Percentiles rank a stretch among this genome's conserved stretches.
phyloP scores from a whole-genome alignment of 2,329 filamentous ascomycete genomes.

The Pseudogymnoascus sp. region DNA sequence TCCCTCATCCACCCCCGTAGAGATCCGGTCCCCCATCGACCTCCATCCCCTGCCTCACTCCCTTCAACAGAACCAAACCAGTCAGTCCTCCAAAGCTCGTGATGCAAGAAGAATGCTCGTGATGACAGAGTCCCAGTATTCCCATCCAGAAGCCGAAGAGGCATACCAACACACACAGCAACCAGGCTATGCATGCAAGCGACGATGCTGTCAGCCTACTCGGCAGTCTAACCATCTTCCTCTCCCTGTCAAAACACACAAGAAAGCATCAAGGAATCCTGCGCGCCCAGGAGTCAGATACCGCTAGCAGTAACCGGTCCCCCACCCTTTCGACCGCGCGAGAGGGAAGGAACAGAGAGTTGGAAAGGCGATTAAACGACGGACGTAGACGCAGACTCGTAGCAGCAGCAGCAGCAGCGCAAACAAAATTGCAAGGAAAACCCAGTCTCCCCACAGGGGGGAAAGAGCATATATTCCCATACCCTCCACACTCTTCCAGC shows the following conservation, averaged over 20 bases:
- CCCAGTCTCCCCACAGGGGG: neutral
- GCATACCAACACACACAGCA: neutral
- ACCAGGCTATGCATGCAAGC: neutral
- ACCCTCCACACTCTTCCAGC: neutral
- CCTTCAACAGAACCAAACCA: slow-evolving; percentile 1
- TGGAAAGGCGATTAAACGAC: neutral
- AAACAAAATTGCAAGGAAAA: slow-evolving; percentile 4
- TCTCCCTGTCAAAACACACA: neutral
- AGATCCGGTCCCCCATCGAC: neutral
- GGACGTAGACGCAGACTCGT: neutral
- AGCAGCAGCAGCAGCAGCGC: slow-evolving; percentile 1
- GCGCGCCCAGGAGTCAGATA: neutral
- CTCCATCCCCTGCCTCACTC: neutral
- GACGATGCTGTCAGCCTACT: neutral
- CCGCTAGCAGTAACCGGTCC: neutral
- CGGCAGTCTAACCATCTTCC: neutral
- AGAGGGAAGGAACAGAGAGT: neutral
- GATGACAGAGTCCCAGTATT: neutral
- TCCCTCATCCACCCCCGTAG: neutral
- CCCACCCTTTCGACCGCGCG: neutral
- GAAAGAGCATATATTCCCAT: neutral
- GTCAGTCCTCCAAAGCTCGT: neutral
- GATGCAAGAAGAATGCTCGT: neutral
- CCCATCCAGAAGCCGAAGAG: neutral
- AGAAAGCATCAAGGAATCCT: neutral